These are phyloP conservation scores for Alternaria viburni DNA, from an alignment of 2,329 filamentous ascomycete genomes.

Conservation along the genomic window DNA sequence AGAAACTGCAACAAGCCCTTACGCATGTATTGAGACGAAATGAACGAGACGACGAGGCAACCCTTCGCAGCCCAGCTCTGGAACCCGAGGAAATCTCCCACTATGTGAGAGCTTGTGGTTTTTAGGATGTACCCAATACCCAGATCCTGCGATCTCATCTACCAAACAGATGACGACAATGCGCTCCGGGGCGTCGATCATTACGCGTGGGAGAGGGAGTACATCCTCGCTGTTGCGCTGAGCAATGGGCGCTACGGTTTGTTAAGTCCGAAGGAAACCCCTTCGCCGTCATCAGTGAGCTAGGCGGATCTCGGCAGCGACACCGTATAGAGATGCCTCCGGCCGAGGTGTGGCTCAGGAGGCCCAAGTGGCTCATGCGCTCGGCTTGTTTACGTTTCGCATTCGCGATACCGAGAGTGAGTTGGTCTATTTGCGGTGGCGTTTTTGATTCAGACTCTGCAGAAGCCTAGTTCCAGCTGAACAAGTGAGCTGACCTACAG, in stretches of 20 bases:
- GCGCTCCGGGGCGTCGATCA: neutral
- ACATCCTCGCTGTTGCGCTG: neutral
- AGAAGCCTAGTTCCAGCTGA: neutral
- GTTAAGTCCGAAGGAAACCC: neutral
- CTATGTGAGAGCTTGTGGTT: neutral
- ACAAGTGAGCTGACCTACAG: neutral
- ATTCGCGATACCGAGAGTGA: neutral
- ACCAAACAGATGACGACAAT: neutral
- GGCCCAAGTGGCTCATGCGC: neutral
- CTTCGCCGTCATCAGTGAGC: neutral
- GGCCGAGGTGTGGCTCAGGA: neutral
- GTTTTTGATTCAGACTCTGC: neutral
- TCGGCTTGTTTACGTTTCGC: neutral
- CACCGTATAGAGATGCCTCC: neutral
- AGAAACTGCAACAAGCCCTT: neutral
- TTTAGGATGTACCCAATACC: neutral
- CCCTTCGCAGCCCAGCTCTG: neutral
- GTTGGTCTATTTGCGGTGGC: neutral
- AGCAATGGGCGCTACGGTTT: neutral
- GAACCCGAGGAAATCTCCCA: neutral
- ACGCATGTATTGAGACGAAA: neutral
- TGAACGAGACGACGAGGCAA: neutral
- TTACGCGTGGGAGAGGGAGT: neutral
- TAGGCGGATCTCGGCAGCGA: slow-evolving; percentile 4
- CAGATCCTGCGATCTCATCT: neutral